Evolutionary conservation across 2,329 filamentous ascomycete genomes (phyloP).

Genomic region (Diaporthe eres): DNA sequence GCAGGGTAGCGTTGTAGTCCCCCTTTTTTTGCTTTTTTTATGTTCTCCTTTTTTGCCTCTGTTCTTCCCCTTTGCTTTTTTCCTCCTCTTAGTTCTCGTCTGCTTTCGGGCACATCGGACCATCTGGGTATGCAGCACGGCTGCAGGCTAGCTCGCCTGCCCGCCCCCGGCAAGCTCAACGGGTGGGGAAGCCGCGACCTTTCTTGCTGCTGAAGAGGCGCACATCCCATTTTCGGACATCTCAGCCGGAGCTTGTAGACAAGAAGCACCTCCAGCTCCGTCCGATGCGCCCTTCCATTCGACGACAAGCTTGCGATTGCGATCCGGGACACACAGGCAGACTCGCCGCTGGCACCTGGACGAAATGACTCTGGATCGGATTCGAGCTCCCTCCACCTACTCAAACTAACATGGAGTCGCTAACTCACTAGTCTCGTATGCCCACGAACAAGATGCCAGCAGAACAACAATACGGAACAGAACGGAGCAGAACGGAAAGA

Average conservation of each 20-base stretch:
- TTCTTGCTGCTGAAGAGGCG: conserved; percentile 18
- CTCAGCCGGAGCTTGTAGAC: conserved; percentile 16
- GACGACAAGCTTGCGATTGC: background rate
- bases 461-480: background rate
- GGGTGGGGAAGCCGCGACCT: conserved; percentile 15
- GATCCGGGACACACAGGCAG: background rate
- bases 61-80: background rate
- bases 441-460: background rate
- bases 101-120: conserved; percentile 13
- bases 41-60: background rate
- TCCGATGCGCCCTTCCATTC: background rate
- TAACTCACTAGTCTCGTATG: background rate
- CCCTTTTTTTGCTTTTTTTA: conserved; percentile 12
- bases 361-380: background rate
- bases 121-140: conserved; percentile 20
- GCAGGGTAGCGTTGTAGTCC: conserved; percentile 8
- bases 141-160: background rate
- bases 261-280: background rate
- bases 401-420: background rate
- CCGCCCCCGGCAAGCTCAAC: conserved; percentile 21
- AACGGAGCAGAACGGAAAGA: background rate
- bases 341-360: background rate
- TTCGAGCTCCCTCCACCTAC: background rate
- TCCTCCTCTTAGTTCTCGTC: background rate
- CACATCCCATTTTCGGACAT: conserved; percentile 30